Percentiles rank a stretch among this genome's conserved stretches.
phyloP scores from a whole-genome alignment of 108 stramenopile species.

The Fragilaria radians region DNA sequence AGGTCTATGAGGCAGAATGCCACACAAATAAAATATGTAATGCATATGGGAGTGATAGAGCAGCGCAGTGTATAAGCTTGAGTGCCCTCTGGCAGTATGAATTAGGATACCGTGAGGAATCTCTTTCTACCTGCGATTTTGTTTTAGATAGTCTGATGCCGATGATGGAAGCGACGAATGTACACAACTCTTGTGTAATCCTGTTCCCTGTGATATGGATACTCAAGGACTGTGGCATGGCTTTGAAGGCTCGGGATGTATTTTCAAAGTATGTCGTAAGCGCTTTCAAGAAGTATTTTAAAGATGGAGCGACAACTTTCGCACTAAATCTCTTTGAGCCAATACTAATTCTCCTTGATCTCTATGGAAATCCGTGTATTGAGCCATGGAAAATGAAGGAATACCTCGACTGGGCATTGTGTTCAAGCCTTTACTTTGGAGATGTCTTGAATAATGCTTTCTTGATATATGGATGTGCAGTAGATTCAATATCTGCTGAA shows the following conservation, averaged over 20 bases:
- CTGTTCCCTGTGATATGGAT: conserved; percentile 38
- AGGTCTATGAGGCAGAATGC: conserved; percentile 36
- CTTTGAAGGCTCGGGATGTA: conserved; percentile 30
- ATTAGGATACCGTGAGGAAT: conserved; percentile 26
- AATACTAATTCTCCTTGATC: conserved; percentile 36
- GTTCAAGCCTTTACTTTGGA: conserved; percentile 14
- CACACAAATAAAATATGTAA: conserved; percentile 35
- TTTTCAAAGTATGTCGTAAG: conserved; percentile 31
- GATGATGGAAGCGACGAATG: conserved; percentile 44
- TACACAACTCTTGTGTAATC: conserved; percentile 44
- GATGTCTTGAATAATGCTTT: conserved; percentile 16
- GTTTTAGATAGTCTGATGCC: conserved; percentile 32
- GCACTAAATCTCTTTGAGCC: conserved; percentile 41
- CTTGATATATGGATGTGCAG: conserved; percentile 11
- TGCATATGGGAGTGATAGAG: conserved; percentile 51
- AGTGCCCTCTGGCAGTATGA: conserved; percentile 31
- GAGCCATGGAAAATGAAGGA: conserved; percentile 21
- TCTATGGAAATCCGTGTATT: conserved; percentile 16
- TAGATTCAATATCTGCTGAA: conserved; percentile 24
- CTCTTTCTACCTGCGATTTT: conserved; percentile 25
- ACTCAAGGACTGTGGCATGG: conserved; percentile 43
- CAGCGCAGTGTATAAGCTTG: conserved; percentile 37
- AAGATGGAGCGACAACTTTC: conserved; percentile 32
- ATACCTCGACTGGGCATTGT: conserved; percentile 45
- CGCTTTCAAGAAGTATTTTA: conserved; percentile 43